These are phyloP conservation scores for Reticulascus tulasneorum DNA, from an alignment of 2,329 filamentous ascomycete species.

Conservation along the genomic window DNA sequence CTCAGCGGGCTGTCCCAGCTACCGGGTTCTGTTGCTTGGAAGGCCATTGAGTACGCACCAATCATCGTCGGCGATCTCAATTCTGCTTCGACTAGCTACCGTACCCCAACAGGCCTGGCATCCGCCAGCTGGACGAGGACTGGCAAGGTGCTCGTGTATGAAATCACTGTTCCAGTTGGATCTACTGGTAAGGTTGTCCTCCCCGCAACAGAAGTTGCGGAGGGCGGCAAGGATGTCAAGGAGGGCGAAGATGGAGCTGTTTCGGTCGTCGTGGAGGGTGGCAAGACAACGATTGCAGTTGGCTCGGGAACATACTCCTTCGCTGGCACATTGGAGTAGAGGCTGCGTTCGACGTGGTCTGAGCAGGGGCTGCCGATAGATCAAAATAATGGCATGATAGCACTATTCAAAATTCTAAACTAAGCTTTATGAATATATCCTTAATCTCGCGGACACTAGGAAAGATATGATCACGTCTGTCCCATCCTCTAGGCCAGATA, in stretches of 20 bases:
- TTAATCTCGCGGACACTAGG: no score
- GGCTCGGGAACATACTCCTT: constrained; percentile 8
- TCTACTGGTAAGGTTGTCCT: constrained; percentile 3
- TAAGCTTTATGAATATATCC: no score
- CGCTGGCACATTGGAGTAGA: no score
- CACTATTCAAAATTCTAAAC: no score
- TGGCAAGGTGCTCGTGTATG: constrained; percentile 2
- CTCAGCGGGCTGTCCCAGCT: constrained; percentile 2
- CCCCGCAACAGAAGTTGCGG: constrained; percentile 1
- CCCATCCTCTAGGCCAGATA: no score
- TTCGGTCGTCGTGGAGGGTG: background rate
- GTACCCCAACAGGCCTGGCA: constrained; percentile 1
- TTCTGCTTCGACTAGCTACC: constrained; percentile 8
- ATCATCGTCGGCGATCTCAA: constrained; percentile 7
- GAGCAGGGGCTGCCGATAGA: no score
- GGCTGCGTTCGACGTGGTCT: no score
- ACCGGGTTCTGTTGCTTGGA: constrained; percentile 3
- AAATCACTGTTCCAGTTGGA: constrained; percentile 5
- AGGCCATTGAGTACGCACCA: constrained; percentile 4
- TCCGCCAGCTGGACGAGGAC: constrained; percentile 5
- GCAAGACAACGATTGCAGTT: background rate
- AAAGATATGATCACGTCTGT: no score
- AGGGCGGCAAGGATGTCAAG: background rate
- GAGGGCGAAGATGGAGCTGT: constrained; percentile 1
- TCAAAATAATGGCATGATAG: no score